Evolutionary conservation across 306 rosid genomes (phyloP), one percentile per base, ranked within the genome.

Genomic region (Cercis canadensis): DNA sequence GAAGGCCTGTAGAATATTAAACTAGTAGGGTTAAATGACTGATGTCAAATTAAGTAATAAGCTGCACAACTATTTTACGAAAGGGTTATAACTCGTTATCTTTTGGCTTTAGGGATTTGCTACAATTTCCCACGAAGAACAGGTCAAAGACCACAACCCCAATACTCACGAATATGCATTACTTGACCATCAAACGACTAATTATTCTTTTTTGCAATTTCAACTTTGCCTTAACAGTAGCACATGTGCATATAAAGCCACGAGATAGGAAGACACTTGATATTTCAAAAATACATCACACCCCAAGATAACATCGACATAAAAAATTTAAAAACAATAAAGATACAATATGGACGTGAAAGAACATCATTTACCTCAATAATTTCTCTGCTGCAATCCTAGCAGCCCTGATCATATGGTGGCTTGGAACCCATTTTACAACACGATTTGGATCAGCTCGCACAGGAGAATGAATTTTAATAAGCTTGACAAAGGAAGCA

Each of bases 381-480:
- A 85, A 62, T 81, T 90, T 94, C 85, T 89, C 96, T 17, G 98
- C 84, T 57, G 95, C 91, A 76, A 89, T 82, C 80, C 96, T 84
- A 72, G 97, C 96, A 4, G 87, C 87, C 57, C 72, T 78, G 45
- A 84, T 65, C 73, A 84, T 68, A 55, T 57, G 74, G 32, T 49
- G 84, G 87, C 81, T 89, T 57, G 96, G 97, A 72, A 84, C 95
- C 90, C 88, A 89, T 83, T 84, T 84, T 61, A 94, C 83, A 54
- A 86, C 87, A 76, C 95, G 92, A 69, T 86, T 83, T 69, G 92
- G 97, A 83, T 89, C 92, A 69, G 97, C 82, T 65, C 98, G 92
- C 92, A 89, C 84, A 40, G 98, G 97, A 68, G 98, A 94, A 87
- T 90, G 97, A 62, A 94, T 94, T 87, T 80, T 90, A 87, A 90